Base-by-base conservation (phyloP, 805 yeast species). In the Pichia deserticola region DNA sequence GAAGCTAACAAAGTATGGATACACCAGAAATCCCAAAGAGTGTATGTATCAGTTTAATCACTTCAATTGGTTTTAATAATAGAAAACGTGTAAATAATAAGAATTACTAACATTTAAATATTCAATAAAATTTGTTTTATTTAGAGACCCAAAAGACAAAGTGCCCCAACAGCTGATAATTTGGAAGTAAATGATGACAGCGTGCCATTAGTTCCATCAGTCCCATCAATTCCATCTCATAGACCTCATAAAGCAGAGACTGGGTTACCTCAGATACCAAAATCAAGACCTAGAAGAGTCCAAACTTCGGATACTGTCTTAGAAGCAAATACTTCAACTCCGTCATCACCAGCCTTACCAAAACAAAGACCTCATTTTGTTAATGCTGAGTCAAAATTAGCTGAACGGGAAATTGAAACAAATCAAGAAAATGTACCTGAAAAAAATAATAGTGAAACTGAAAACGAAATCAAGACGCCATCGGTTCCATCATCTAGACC, bases 11-110 rank as follows among this genome's bases (percentile, higher is more conserved):
- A 3, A 43, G 39, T 29, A 58, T 59, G 62, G 59, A 55, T 7
- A 41, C 37, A 36, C 63, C 63, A 39, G 38, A 36, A 42, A 49
- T 59, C 15, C 64, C 63, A 2, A 54, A 44, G 42, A 58, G 51
- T 37, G 62, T 61, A 53, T 33, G 66, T 57, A 28, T 29, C 3
- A 6, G 8, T 13, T 30, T 30, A 30, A 2, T 20, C 20, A 20
- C 3, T 1, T 7, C 7, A 30, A 30, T 30, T 30, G 7, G 3
- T 30, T 30, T 30, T 30, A 6, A 2, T 7, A 9, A 30, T 7
- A 4, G 9, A 7, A 30, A 30, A 30, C 32, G 9, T 30, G 32
- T 30, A 30, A 20, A 20, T 20, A 20, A 20, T 20, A 2, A 20
- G 20, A 20, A 3, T 20, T 20, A 20, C 20, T 20, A 20, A 20